Evolutionary conservation across 2,329 filamentous ascomycete species (phyloP), one percentile per base, ranked within the genome.

Genomic region (Penicillium frequentans): DNA sequence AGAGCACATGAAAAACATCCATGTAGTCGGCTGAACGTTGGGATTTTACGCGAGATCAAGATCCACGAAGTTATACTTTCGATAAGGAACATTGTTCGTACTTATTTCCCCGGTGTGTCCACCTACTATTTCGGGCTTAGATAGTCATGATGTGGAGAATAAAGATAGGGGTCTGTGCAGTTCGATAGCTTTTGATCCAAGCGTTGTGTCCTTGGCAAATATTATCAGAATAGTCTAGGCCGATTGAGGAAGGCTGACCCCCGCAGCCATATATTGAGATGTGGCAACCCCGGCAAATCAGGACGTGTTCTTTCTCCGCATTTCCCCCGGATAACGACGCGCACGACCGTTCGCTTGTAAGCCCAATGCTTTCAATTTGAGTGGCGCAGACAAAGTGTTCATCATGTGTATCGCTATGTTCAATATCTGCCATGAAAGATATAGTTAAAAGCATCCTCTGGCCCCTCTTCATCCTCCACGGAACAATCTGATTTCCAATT

Each of bases 171-270:
- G 29, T 16, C 46, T 21, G 46, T 49, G 46, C n/a, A 31, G 11
- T 8, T 5, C 16, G 3, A 26, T n/a, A 47, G n/a, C 24, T 10
- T 3, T 19, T 26, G 9, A n/a, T 47, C 16, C 7, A 46, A 10
- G n/a, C 23, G 6, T 23, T 10, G 9, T 37, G 4, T n/a, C 45
- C 46, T 26, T 44, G 24, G n/a, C 10, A 37, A 39, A 13, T 54
- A 16, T 46, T 26, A 48, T 49, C 26, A 35, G 10, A 13, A 2
- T 10, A 33, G 5, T 5, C 50, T 47, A 58, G 49, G 31, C 64
- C 61, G 3, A 3, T 52, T 60, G 19, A 44, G 56, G 66, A 56
- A 69, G 62, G 58, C 62, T 47, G 66, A 68, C 65, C 26, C 63
- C 49, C 35, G 29, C 7, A 39, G 37, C 21, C 29, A 3, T 26